phyloP scores from a whole-genome alignment of 306 rosid species.

The Castanospermum australe region DNA sequence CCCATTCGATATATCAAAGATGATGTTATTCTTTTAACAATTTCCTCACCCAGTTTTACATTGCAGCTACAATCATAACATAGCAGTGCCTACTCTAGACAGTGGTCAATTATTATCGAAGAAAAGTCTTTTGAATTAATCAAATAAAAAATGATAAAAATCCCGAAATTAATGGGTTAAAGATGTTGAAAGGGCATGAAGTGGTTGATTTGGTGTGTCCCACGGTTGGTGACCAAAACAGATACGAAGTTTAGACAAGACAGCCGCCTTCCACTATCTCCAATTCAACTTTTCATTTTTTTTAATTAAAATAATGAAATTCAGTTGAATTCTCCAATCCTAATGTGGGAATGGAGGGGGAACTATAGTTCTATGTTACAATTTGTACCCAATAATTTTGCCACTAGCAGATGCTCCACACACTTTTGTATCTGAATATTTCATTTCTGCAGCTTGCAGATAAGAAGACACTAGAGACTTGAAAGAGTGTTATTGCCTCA shows the following conservation, averaged over 20 bases:
- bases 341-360: background rate
- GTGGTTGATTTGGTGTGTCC: slow-evolving; percentile 36
- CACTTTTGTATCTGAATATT: background rate
- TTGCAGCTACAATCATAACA: no score
- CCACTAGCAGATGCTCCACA: background rate
- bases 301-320: background rate
- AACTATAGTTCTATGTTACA: background rate
- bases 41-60: no score
- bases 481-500: background rate
- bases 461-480: background rate
- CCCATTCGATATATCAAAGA: no score
- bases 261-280: slow-evolving; percentile 39
- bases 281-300: background rate
- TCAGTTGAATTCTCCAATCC: background rate
- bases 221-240: slow-evolving; percentile 43
- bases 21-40: no score
- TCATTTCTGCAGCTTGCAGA: background rate
- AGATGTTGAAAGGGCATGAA: background rate
- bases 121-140: background rate
- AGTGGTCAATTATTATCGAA: background rate
- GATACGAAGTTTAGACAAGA: slow-evolving; percentile 17
- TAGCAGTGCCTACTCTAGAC: background rate
- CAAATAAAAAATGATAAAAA: background rate
- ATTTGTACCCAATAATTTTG: background rate
- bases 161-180: background rate